phyloP scores from a whole-genome alignment of 805 yeast species.

The Maudiozyma bulderi region DNA sequence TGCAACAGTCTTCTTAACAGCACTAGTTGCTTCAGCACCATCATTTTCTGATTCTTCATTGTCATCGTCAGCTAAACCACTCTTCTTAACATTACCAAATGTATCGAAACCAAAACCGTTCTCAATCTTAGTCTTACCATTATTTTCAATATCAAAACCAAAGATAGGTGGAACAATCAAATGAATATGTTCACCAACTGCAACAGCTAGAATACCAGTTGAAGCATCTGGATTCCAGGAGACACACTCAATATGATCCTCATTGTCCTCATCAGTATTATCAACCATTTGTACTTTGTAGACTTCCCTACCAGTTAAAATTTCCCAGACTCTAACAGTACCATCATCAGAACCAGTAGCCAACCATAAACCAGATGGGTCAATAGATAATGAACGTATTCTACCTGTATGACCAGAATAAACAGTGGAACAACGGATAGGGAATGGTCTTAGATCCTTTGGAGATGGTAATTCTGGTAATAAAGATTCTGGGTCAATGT shows the following conservation, averaged over 20 bases:
- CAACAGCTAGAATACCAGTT: constrained; percentile 72
- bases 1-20: constrained; percentile 45
- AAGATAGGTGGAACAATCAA: constrained; percentile 84
- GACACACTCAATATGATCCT: constrained; percentile 69
- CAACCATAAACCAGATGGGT: constrained; percentile 86
- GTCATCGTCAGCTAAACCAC: constrained; percentile 31
- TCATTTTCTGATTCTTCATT: constrained; percentile 21
- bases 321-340: constrained; percentile 92
- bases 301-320: constrained; percentile 88
- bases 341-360: constrained; percentile 99
- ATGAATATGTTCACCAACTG: constrained; percentile 72
- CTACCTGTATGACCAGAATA: constrained; percentile 78
- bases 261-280: constrained; percentile 40
- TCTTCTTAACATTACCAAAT: constrained; percentile 44
- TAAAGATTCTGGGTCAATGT: constrained; percentile 91
- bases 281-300: constrained; percentile 49
- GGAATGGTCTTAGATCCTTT: constrained; percentile 93
- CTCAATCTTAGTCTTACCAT: constrained; percentile 69
- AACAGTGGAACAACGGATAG: constrained; percentile 75
- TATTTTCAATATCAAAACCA: constrained; percentile 78
- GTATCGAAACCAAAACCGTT: constrained; percentile 84
- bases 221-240: constrained; percentile 83
- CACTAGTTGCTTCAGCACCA: constrained; percentile 31
- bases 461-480: constrained; percentile 97
- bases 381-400: constrained; percentile 73